Percentiles rank a stretch among this genome's conserved stretches.
phyloP scores from a whole-genome alignment of 1,139 yeast species.

The Casaregolazyma lundiana region DNA sequence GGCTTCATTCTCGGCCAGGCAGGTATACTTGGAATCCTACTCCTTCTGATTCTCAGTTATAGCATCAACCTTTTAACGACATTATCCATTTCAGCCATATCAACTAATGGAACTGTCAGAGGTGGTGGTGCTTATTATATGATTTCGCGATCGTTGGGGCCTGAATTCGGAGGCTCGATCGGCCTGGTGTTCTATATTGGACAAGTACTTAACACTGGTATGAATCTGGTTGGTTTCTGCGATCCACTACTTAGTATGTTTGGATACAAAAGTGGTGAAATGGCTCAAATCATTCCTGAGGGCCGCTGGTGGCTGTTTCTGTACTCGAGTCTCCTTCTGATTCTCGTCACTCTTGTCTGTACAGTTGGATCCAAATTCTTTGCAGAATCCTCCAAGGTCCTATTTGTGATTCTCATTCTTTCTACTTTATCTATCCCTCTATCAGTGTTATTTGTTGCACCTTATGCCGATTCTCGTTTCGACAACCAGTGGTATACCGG shows the following conservation, averaged over 20 bases:
- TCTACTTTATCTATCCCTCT: conserved; percentile 82
- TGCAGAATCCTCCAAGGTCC: conserved; percentile 72
- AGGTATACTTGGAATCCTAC: conserved; percentile 59
- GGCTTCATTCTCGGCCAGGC: conserved; percentile 78
- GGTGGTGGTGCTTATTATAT: conserved; percentile 86
- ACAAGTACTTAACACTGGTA: conserved; percentile 62
- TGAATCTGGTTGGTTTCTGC: conserved; percentile 75
- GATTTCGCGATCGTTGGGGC: conserved; percentile 74
- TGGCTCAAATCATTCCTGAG: conserved; percentile 50
- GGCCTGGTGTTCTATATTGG: conserved; percentile 76
- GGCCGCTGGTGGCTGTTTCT: conserved; percentile 53
- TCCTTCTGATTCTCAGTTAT: conserved; percentile 50
- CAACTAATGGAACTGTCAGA: conserved; percentile 76
- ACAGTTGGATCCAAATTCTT: conserved; percentile 79
- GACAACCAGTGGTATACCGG: conserved; percentile 59
- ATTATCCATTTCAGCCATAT: conserved; percentile 69
- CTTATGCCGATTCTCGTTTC: conserved; percentile 50
- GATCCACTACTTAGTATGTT: conserved; percentile 69
- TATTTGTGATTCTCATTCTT: conserved; percentile 62
- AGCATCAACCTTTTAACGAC: conserved; percentile 64
- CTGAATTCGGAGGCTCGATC: conserved; percentile 82
- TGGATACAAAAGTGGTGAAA: conserved; percentile 53
- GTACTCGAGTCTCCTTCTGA: conserved; percentile 63
- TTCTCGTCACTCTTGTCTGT: conserved; percentile 72
- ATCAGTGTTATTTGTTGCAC: conserved; percentile 61